Base-by-base conservation (phyloP, 208 protist genomes). In the Trypanosoma platydactyli region DNA sequence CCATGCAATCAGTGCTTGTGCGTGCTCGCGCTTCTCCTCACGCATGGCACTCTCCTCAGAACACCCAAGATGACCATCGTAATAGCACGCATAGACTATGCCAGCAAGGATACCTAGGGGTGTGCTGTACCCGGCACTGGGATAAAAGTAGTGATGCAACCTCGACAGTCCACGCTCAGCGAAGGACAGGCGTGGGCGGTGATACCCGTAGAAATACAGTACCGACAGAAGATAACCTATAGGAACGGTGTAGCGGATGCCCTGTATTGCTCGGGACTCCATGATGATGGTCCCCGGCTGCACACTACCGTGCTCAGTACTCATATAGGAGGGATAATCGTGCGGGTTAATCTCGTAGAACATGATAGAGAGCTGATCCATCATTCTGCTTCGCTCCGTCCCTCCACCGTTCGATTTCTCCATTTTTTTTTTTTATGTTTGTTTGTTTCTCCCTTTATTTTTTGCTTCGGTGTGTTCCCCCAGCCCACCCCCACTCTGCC, bases 131-230 rank as follows among this genome's bases (percentile, higher is more conserved):
- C 68, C 84, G 1, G 81, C 86, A 65, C 84, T 92, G 29, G 89
- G 86, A 61, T 81, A 92, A 58, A 94, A 85, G 66, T 78, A 86
- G 76, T 94, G 83, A 60, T 90, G 83, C 49, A 94, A 69, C 56
- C 77, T 82, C 3, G 69, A 50, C 0, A 91, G 68, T 16, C 53
- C 25, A 12, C 86, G 81, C 38, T 91, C 86, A 2, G 81, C 79
- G 45, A 92, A 91, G 16, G 84, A 70, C n/a, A 89, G 71, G 41
- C 82, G 79, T 1, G 73, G 81, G 30, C 83, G 80, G 58, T 76
- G 83, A 35, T 84, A 77, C 12, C 77, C 45, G 45, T 91, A 92
- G 63, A 85, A 92, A 62, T 91, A 88, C 18, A 75, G 35, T 5
- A 84, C 22, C 3, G 81, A 79, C 18, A 80, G 50, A 9, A 72